Evolutionary conservation across 2,329 filamentous ascomycete species (phyloP).

Genomic region (Pezicula rhizophila): DNA sequence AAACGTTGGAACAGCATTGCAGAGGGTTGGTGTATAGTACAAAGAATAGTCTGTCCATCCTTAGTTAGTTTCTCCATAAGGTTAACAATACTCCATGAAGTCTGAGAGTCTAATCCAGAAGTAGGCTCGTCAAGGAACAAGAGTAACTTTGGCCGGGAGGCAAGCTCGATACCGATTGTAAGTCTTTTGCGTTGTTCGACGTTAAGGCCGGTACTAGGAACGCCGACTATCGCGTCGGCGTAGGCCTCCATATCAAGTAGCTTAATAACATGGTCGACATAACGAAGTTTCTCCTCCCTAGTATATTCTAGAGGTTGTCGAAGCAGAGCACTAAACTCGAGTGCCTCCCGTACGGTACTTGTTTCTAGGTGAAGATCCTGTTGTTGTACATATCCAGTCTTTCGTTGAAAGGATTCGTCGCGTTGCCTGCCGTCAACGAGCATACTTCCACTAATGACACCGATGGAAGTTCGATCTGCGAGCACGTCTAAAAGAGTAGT

Average conservation of each 20-base stretch:
- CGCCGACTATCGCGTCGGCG: constrained; percentile 84
- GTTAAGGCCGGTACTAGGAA: constrained; percentile 76
- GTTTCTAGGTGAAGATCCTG: constrained; percentile 83
- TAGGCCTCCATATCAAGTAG: constrained; percentile 83
- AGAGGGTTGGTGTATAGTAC: constrained; percentile 91
- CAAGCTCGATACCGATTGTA: constrained; percentile 88
- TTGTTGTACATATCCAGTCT: constrained; percentile 86
- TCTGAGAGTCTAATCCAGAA: constrained; percentile 86
- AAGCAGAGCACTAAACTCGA: constrained; percentile 77
- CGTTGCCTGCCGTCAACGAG: constrained; percentile 55
- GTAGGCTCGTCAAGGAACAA: constrained; percentile 95
- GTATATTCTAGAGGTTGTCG: constrained; percentile 73
- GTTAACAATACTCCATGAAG: constrained; percentile 83
- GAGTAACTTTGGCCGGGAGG: constrained; percentile 79
- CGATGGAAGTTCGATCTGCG: constrained; percentile 79
- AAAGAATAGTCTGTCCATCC: constrained; percentile 83
- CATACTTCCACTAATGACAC: constrained; percentile 84
- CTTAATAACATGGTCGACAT: constrained; percentile 67
- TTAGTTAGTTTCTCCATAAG: constrained; percentile 85
- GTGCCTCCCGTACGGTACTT: constrained; percentile 77
- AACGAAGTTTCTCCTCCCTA: constrained; percentile 72
- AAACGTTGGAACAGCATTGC: constrained; percentile 91
- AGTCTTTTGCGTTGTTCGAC: constrained; percentile 66
- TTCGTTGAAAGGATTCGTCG: constrained; percentile 79
- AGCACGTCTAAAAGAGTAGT: constrained; percentile 82